These are phyloP conservation scores for Claviceps monticola DNA, from an alignment of 2,329 filamentous ascomycete species.

Conservation along the genomic window DNA sequence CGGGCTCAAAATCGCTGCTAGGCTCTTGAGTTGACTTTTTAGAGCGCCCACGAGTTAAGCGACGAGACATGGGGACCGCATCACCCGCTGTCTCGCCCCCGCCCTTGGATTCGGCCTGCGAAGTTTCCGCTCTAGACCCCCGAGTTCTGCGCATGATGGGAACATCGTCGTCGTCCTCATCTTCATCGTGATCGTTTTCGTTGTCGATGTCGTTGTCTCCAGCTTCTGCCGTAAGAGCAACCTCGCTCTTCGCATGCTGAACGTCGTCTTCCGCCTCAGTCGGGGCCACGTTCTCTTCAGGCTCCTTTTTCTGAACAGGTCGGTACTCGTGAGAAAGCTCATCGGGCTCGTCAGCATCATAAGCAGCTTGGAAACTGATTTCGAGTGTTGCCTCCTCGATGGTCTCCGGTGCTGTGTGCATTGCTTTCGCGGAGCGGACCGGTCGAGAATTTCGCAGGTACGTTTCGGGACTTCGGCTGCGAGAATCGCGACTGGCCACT, in stretches of 20 bases:
- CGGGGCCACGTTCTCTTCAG: slow-evolving; percentile 15
- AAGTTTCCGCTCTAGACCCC: slow-evolving; percentile 18
- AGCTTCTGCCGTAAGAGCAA: slow-evolving; percentile 10
- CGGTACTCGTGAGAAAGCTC: slow-evolving; percentile 23
- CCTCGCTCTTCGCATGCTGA: slow-evolving; percentile 14
- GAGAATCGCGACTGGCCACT: slow-evolving; percentile 32
- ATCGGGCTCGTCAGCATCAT: slow-evolving; percentile 23
- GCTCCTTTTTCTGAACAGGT: slow-evolving; percentile 15
- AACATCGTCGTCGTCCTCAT: slow-evolving; percentile 35
- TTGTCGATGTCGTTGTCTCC: slow-evolving; percentile 27
- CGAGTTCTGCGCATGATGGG: slow-evolving; percentile 34
- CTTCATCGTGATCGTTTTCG: slow-evolving; percentile 26
- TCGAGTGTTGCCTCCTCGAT: slow-evolving; percentile 42
- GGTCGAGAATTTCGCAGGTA: slow-evolving; percentile 27
- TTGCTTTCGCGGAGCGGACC: slow-evolving; percentile 36
- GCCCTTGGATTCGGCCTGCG: slow-evolving; percentile 16
- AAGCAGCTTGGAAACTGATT: slow-evolving; percentile 22
- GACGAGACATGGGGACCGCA: slow-evolving; percentile 24
- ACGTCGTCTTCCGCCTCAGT: slow-evolving; percentile 10
- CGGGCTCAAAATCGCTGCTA: slow-evolving; percentile 48
- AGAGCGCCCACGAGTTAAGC: slow-evolving; percentile 31
- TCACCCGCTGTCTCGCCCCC: slow-evolving; percentile 16
- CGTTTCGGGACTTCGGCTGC: slow-evolving; percentile 43
- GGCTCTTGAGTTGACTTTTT: slow-evolving; percentile 36
- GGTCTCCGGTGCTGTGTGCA: slow-evolving; percentile 33